These are phyloP conservation scores for Leishmania aethiopica DNA, from an alignment of 208 protist species.

Conservation along the genomic window DNA sequence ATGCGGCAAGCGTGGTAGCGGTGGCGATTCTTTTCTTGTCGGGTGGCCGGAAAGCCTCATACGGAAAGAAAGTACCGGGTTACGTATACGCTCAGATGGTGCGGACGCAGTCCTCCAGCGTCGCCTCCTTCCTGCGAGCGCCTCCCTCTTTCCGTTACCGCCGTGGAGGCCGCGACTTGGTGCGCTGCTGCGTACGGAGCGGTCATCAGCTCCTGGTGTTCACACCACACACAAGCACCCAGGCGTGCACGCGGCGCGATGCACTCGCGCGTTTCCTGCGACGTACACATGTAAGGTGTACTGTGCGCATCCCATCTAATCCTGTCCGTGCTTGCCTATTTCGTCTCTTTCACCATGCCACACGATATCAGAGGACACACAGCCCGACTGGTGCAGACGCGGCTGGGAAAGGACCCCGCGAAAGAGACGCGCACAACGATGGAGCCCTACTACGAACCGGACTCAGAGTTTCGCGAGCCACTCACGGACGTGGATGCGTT, in stretches of 20 bases:
- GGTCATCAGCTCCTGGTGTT: not conserved
- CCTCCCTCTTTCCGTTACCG: not conserved
- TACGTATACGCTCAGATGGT: not conserved
- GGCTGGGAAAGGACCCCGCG: not conserved
- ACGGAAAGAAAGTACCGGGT: not conserved
- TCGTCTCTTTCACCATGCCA: not conserved
- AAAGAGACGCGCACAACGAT: not conserved
- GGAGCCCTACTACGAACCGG: slow-evolving; percentile 47
- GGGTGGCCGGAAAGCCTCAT: not conserved
- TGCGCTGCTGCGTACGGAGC: not conserved
- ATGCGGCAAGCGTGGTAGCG: not conserved
- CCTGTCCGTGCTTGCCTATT: not conserved
- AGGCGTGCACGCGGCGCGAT: not conserved
- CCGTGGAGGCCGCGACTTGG: not conserved
- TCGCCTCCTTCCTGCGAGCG: not conserved
- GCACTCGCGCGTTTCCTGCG: not conserved
- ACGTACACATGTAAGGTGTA: not conserved
- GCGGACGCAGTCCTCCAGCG: not conserved
- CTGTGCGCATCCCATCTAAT: not conserved
- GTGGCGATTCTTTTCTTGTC: slow-evolving; percentile 2
- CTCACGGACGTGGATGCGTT: slow-evolving; percentile 73
- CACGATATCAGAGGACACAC: not conserved
- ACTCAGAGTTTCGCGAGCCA: slow-evolving; percentile 50
- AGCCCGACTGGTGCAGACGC: not conserved
- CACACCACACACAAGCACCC: not conserved